Base-by-base conservation (phyloP, 352 stramenopile species). In the Globisporangium paddicum region DNA sequence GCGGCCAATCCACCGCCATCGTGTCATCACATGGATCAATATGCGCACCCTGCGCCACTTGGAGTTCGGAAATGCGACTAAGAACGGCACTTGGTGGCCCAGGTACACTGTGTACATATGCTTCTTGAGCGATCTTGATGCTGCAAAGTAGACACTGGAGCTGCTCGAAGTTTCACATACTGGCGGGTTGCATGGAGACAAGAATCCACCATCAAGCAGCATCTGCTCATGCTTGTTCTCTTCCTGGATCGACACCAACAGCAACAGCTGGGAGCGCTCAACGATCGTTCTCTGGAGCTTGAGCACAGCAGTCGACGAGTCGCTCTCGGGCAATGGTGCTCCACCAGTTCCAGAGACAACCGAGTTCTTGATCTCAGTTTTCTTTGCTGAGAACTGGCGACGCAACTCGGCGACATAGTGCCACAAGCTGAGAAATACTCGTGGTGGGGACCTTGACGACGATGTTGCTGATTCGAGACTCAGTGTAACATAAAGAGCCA, bases 381-480 rank as follows among this genome's bases (percentile, higher is more conserved):
- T 82, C 48, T 77, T 74, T 0, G 71, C 34, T 18, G 72, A 71
- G 40, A 82, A 52, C 14, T 60, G 66, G 5, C 73, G 71, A 5
- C 73, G 61, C 11, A 88, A 49, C 10, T 89, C 78, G 3, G 82
- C 82, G 23, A 90, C 80, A 30, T 53, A 61, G 0, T 66, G 58
- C 84, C 84, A 94, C 18, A 73, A 69, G 13, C 9, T 54, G 0
- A 70, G 28, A 41, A 76, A 87, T 0, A 45, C 32, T 8, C 54
- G 57, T 23, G 75, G 73, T 4, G 71, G 73, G 25, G 52, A 18
- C 30, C 30, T 38, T 4, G 30, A 35, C 18, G 45, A 2, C 16
- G 38, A 0, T 23, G 26, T 35, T 5, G 11, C 3, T 21, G 14
- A 16, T 0, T 41, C 14, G 1, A 34, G 32, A 32, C 21, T 63